Percentiles rank a stretch among this genome's conserved stretches.
Conservation (phyloP, 352 stramenopile genomes). For the Phytophthora capsici region DNA sequence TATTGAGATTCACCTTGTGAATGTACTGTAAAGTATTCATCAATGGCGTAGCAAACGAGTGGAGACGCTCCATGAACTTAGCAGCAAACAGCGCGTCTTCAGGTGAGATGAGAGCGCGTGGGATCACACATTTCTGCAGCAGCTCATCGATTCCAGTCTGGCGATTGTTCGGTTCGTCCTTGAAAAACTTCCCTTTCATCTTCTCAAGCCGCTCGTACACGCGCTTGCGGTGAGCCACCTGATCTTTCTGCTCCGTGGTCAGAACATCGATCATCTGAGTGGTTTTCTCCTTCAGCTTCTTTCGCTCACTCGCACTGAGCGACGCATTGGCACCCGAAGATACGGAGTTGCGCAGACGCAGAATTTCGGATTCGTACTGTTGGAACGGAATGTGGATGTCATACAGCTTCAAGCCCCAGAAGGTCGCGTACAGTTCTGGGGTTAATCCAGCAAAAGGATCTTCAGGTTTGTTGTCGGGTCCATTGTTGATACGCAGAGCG, state of each 20-base stretch:
- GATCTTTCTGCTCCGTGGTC: slow-evolving; percentile 86
- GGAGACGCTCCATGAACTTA: slow-evolving; percentile 88
- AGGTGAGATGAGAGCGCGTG: slow-evolving; percentile 76
- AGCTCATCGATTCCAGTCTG: slow-evolving; percentile 69
- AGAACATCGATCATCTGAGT: slow-evolving; percentile 84
- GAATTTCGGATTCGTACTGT: slow-evolving; percentile 88
- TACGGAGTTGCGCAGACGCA: slow-evolving; percentile 68
- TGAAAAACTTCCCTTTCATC: slow-evolving; percentile 78
- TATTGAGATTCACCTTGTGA: slow-evolving; percentile 77
- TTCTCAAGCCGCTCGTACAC: slow-evolving; percentile 80
- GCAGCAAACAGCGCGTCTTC: slow-evolving; percentile 86
- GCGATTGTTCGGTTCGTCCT: slow-evolving; percentile 39
- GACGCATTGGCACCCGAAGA: slow-evolving; percentile 38
- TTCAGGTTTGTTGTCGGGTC: slow-evolving; percentile 26
- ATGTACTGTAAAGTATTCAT: slow-evolving; percentile 88
- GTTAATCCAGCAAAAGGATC: slow-evolving; percentile 74
- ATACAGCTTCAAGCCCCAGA: slow-evolving; percentile 89
- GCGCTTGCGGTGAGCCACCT: slow-evolving; percentile 85
- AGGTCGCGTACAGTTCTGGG: slow-evolving; percentile 81
- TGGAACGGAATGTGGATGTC: slow-evolving; percentile 88
- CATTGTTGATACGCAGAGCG: slow-evolving; percentile 38
- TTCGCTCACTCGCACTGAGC: slow-evolving; percentile 65
- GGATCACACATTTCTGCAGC: slow-evolving; percentile 84
- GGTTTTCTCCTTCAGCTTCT: slow-evolving; percentile 84
- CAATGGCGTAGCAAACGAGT: slow-evolving; percentile 71